A percentile compares a stretch with the other conserved stretches of the same genome.
Conservation (phyloP, 805 yeast genomes). For the Cyberlindnera petersonii region DNA sequence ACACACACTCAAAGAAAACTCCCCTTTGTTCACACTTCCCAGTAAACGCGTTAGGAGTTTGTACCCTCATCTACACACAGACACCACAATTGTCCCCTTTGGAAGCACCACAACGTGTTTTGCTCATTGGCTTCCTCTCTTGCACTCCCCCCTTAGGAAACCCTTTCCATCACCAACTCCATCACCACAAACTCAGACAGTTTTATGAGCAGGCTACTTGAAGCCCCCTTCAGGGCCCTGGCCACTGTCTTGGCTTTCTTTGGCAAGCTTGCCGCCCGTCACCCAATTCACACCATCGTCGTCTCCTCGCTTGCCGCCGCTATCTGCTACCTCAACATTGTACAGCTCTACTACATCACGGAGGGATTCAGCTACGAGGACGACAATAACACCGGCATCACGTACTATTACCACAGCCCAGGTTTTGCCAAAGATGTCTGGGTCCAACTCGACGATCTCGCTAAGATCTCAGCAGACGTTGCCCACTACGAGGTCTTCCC, state of each 20-base stretch:
- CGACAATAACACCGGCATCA: slow-evolving; percentile 23
- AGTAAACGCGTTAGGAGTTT: no score
- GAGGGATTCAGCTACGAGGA: slow-evolving; percentile 30
- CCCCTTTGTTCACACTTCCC: no score
- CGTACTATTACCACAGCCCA: slow-evolving; percentile 36
- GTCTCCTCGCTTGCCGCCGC: slow-evolving; percentile 71
- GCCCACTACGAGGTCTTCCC: slow-evolving; percentile 51
- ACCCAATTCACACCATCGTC: slow-evolving; percentile 85
- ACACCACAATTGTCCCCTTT: no score
- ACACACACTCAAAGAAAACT: no score
- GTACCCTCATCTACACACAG: no score
- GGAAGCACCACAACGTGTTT: no score
- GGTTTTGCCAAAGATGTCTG: slow-evolving; percentile 37
- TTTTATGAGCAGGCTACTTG: slow-evolving; percentile 18
- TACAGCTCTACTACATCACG: slow-evolving; percentile 54
- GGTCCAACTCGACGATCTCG: slow-evolving; percentile 43
- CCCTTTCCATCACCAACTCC: neutral
- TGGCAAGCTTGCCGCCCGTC: slow-evolving; percentile 58
- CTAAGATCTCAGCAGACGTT: slow-evolving; percentile 35
- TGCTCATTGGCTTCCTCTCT: no score
- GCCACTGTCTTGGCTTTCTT: slow-evolving; percentile 42
- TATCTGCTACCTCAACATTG: slow-evolving; percentile 69
- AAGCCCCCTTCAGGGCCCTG: slow-evolving; percentile 29
- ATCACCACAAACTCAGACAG: no score
- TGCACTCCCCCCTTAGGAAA: neutral